Base-by-base conservation (phyloP, 768 basidiomycete genomes). In the Podaxis rugospora region DNA sequence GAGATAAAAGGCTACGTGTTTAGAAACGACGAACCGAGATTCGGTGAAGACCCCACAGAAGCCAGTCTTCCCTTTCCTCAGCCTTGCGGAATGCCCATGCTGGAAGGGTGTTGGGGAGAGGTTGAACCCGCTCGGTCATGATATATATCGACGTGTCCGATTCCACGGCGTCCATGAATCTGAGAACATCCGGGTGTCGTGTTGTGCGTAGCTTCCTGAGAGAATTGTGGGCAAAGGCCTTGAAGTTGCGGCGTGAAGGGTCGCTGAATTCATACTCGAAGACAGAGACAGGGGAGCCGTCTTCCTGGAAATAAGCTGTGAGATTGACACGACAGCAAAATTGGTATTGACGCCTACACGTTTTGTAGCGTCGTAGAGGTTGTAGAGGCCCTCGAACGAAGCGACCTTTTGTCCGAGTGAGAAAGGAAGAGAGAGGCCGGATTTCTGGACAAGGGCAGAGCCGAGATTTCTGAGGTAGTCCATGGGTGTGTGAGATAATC, bases 161-260 rank as follows among this genome's bases (percentile, higher is more conserved):
- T 71, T 98, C 95, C 16, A 93, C 85, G 1, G 84, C 92, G 64
- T 98, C 97, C 78, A 99, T 85, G 75, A 95, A 98, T 70, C 92
- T 95, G 66, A 99, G 84, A 1, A 98, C 85, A 73, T 98, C 95
- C 0, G 97, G 97, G 79, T 99, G 97, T 37, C 97, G 86, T 7
- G 89, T 92, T 2, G 92, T 90, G 46, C 95, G 84, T 13, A 98
- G 78, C 71, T 96, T 98, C 59, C 90, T 87, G 51, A 98, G 76
- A 1, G 94, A 86, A 73, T 98, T 99, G 69, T 86, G 87, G 2
- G 95, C 96, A 16, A 98, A 80, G 0, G 87, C 84, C 55, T 91
- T 76, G 9, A 85, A 74, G 36, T 85, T 81, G 66, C 82, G 83
- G 70, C 79, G 83, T 52, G 76, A 70, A 10, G 81, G 74, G 42